Evolutionary conservation across 1,139 yeast genomes (phyloP).

Genomic region (Suhomyces bribrorum): DNA sequence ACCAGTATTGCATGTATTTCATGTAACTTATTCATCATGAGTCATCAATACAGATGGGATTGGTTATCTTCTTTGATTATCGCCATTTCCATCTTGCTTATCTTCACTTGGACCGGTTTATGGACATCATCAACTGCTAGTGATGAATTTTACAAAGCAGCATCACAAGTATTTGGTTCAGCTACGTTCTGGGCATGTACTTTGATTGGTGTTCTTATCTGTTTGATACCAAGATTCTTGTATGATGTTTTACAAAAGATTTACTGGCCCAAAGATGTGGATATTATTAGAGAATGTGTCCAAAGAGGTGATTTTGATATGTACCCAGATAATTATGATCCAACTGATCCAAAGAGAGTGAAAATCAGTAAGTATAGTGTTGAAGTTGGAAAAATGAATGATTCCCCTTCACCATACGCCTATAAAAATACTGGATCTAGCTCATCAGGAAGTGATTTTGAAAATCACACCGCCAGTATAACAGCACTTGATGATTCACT

Average conservation of each 20-base stretch:
- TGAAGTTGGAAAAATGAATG: conserved; percentile 6
- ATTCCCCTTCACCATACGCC: conserved; percentile 6
- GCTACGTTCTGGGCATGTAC: conserved; percentile 81
- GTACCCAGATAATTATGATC: conserved; percentile 62
- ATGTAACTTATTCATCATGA: conserved; percentile 75
- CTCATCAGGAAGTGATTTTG: conserved; percentile 20
- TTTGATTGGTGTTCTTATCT: conserved; percentile 67
- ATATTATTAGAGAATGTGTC: conserved; percentile 79
- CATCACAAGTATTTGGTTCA: conserved; percentile 69
- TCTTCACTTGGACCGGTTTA: conserved; percentile 87
- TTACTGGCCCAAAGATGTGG: conserved; percentile 75
- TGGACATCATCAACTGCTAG: conserved; percentile 67
- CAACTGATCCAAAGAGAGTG: conserved; percentile 55
- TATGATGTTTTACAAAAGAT: conserved; percentile 63
- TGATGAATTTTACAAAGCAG: conserved; percentile 76
- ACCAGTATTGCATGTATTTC: conserved; percentile 77
- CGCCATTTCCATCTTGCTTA: conserved; percentile 61
- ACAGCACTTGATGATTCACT: conserved; percentile 4
- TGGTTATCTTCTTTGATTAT: conserved; percentile 73
- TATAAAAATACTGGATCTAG: conserved; percentile 11
- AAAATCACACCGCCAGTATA: conserved; percentile 9
- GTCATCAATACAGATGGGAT: conserved; percentile 94
- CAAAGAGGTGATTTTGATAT: conserved; percentile 59
- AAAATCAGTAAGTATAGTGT: conserved; percentile 35
- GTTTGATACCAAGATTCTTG: conserved; percentile 76